Base-by-base conservation (phyloP, 495 filamentous ascomycete genomes). In the Penicillium silybi region DNA sequence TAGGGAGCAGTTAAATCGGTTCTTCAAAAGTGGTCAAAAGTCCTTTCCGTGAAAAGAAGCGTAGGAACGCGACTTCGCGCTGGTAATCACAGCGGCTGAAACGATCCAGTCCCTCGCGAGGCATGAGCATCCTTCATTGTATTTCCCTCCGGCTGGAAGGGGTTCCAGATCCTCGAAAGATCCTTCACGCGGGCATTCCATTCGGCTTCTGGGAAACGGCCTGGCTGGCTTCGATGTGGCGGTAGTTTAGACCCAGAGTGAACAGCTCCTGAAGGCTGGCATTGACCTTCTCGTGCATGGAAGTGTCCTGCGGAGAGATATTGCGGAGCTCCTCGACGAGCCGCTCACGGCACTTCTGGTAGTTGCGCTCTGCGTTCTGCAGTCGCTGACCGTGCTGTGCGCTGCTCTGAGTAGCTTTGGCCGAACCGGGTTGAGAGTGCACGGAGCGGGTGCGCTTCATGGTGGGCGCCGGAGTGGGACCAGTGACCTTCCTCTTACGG, bases 371-470 rank as follows among this genome's bases (percentile, higher is more conserved):
- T 39, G 73, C 73, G 38, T 64, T 73, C 54, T 72, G 73, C 11
- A 75, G 71, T 23, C 70, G 68, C 50, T 77, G 73, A 29, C 67
- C 66, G 38, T 73, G 66, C 53, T 71, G 72, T 18, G 64, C 69
- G 41, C 66, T 54, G 22, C 55, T 56, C 39, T 70, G 67, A 35
- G 53, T 56, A 37, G 67, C 67, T 62, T 74, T 77, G 39, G 65
- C 32, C 5, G 66, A 54, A 40, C 59, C 66, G 29, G 63, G 44
- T 49, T 74, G 72, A 45, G 71, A 74, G 54, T 72, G 66, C 16
- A 70, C 63, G 25, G 73, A 77, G 51, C 72, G 71, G 25, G 71
- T 74, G 37, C 72, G 68, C 67, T 75, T 77, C 73, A 77, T 77
- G 38, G 66, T 66, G 16, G 65, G 65, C 15, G 71, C 70, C 5